Percentiles rank a stretch among this genome's conserved stretches.
phyloP scores from a whole-genome alignment of 2,329 filamentous ascomycete species.

The Fusarium robinianum region DNA sequence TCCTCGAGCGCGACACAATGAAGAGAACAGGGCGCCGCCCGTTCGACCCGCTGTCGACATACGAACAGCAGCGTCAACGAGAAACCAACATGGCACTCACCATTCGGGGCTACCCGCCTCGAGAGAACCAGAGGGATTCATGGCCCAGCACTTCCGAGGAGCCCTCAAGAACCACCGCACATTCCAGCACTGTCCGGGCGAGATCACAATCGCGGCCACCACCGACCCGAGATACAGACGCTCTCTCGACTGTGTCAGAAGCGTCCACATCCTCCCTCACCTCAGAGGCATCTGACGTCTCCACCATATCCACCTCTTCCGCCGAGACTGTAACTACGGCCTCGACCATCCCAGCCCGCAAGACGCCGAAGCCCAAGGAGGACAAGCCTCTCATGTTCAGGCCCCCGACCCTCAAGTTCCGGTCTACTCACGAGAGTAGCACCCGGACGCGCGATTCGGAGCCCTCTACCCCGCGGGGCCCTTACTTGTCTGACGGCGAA shows the following conservation, averaged over 20 bases:
- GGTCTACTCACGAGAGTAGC: slow-evolving; percentile 24
- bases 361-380: slow-evolving; percentile 4
- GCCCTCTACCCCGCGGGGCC: slow-evolving; percentile 24
- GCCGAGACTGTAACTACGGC: slow-evolving; percentile 13
- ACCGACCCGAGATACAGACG: slow-evolving; percentile 24
- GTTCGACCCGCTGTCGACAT: slow-evolving; percentile 25
- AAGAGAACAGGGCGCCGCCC: slow-evolving; percentile 6
- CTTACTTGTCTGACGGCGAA: slow-evolving; percentile 33
- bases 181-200: slow-evolving; percentile 18
- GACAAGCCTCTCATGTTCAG: slow-evolving; percentile 29
- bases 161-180: slow-evolving; percentile 17
- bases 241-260: slow-evolving; percentile 36
- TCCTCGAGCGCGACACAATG: no score
- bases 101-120: slow-evolving; percentile 32
- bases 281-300: slow-evolving; percentile 1
- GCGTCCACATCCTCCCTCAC: slow-evolving; percentile 20
- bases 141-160: slow-evolving; percentile 23
- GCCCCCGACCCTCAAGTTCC: slow-evolving; percentile 35
- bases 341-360: background rate
- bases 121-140: slow-evolving; percentile 24
- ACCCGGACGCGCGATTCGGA: slow-evolving; percentile 22
- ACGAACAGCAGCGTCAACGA: slow-evolving; percentile 30
- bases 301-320: slow-evolving; percentile 12
- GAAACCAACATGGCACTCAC: slow-evolving; percentile 34
- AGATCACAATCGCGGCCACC: slow-evolving; percentile 30